A percentile compares a stretch with the other conserved stretches of the same genome.
Evolutionary conservation across 116 monocot genomes (phyloP).

Genomic region (Iris pallida): DNA sequence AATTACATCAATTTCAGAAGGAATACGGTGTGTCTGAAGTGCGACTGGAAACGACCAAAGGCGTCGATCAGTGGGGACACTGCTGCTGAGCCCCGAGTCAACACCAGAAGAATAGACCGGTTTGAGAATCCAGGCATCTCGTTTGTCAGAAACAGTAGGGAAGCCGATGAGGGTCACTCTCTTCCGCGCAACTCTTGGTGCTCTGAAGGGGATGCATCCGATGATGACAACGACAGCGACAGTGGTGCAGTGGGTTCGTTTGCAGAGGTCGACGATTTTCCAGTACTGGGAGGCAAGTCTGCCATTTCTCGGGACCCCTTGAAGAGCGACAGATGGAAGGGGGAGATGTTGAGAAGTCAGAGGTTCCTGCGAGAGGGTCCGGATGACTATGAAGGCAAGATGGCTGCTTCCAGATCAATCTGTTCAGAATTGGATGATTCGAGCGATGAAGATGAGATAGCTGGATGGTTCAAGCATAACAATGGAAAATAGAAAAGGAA

Average conservation of each 20-base stretch:
- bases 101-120: slow-evolving; percentile 2
- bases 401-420: not conserved
- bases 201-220: slow-evolving; percentile 20
- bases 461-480: slow-evolving; percentile 43
- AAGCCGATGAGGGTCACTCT: slow-evolving; percentile 13
- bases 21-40: slow-evolving; percentile 69
- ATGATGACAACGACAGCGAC: not conserved
- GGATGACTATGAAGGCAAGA: slow-evolving; percentile 7
- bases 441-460: slow-evolving; percentile 45
- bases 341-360: slow-evolving; percentile 29
- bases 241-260: not conserved
- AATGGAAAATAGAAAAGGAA: slow-evolving; percentile 7
- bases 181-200: slow-evolving; percentile 44
- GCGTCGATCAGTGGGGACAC: slow-evolving; percentile 13
- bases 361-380: not conserved
- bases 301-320: slow-evolving; percentile 32
- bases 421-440: slow-evolving; percentile 24
- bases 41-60: slow-evolving; percentile 86
- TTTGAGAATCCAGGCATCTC: slow-evolving; percentile 13
- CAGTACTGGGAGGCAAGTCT: slow-evolving; percentile 56
- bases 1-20: slow-evolving; percentile 79
- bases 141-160: slow-evolving; percentile 34
- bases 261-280: slow-evolving; percentile 42
- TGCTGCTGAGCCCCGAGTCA: not conserved
- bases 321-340: slow-evolving; percentile 48